These are phyloP conservation scores for Guadua angustifolia DNA, from an alignment of 176 grass and related monocot species.

Conservation along the genomic window DNA sequence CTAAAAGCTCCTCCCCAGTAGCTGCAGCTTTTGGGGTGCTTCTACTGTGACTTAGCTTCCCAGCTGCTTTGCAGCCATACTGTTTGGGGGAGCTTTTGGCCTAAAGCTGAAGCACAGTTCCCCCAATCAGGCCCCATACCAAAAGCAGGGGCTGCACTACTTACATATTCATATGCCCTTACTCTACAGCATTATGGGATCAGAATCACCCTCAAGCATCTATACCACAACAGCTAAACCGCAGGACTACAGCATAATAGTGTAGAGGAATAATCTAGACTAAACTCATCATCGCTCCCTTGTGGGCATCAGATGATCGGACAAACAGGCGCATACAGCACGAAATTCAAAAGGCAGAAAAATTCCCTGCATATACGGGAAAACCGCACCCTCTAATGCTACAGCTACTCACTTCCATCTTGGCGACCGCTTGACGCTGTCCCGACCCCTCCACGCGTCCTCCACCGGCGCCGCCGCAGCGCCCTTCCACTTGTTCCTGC, in stretches of 20 bases:
- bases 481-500: conserved; percentile 39
- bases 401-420: conserved; percentile 48
- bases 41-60: too few relatives aligned
- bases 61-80: too few relatives aligned
- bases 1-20: too few relatives aligned
- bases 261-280: conserved; percentile 29
- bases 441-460: conserved; percentile 5
- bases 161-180: conserved; percentile 14
- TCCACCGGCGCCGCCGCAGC: not conserved
- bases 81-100: too few relatives aligned
- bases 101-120: too few relatives aligned
- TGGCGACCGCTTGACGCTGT: conserved; percentile 18
- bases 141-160: conserved; percentile 21
- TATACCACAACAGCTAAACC: conserved; percentile 32
- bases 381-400: conserved; percentile 29
- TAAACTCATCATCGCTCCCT: not conserved
- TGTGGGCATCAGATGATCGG: conserved; percentile 18
- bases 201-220: conserved; percentile 41
- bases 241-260: not conserved
- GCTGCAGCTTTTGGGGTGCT: too few relatives aligned
- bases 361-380: conserved; percentile 48
- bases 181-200: conserved; percentile 43
- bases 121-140: too few relatives aligned
- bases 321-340: not conserved
- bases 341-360: conserved; percentile 29